Conservation (phyloP, 2,329 filamentous ascomycete species). For the Fusarium coffeatum region DNA sequence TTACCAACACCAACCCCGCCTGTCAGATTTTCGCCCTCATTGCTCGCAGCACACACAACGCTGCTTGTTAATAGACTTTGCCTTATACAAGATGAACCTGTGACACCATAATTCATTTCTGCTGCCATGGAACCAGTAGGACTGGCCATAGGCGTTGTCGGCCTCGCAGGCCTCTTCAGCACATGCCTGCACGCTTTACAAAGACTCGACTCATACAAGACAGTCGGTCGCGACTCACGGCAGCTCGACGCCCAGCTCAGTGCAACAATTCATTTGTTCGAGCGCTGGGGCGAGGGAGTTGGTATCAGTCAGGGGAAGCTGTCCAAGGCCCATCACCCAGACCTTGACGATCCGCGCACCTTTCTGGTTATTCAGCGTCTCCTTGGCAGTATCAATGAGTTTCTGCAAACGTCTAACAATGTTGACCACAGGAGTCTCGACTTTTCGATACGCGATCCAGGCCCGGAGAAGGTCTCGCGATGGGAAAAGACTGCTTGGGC, state of each 20-base stretch:
- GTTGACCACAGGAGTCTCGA: no score
- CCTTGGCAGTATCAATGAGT: not conserved
- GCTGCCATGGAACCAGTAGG: not conserved
- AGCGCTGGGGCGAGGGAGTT: not conserved
- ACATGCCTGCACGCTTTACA: not conserved
- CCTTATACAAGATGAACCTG: no score
- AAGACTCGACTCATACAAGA: not conserved
- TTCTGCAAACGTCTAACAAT: no score
- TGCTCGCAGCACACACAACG: not conserved
- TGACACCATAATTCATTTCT: not conserved
- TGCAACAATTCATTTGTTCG: not conserved
- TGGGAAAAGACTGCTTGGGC: not conserved
- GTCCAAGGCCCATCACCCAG: not conserved
- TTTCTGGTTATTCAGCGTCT: rapidly evolving
- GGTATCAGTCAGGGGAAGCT: not conserved
- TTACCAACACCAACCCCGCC: not conserved
- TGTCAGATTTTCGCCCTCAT: not conserved
- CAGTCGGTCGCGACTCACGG: not conserved
- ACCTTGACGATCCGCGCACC: not conserved
- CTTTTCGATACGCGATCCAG: not conserved
- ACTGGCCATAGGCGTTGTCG: not conserved
- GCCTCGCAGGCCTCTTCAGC: not conserved
- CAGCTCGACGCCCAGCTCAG: not conserved
- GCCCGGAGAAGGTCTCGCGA: rapidly evolving
- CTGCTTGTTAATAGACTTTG: no score